Base-by-base conservation (phyloP, 768 basidiomycete species). In the Pleurotus ostreatus region DNA sequence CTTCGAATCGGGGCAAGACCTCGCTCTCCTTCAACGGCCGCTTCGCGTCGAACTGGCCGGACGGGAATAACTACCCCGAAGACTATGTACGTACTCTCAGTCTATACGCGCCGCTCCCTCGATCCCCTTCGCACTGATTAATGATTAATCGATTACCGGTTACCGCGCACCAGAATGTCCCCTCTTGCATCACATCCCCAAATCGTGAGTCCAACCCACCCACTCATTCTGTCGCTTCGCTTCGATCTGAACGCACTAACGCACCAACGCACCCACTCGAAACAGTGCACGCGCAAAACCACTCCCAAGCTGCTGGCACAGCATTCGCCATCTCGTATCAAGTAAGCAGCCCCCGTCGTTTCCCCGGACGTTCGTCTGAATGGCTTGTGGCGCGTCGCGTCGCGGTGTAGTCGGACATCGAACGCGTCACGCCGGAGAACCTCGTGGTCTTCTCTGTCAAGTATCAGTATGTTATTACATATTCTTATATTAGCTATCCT, bases 291-390 rank as follows among this genome's bases (percentile, higher is more conserved):
- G 71, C 80, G 2, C 78, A 80, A 58, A 80, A 81, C 59, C 66
- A 20, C 20, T 68, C 74, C 5, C 76, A 69, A 68, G 79, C 80
- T 44, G 78, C 81, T 46, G 81, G 81, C 1, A 79, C 80, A 37
- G 80, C 77, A 5, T 81, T 83, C 57, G 80, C 80, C 13, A 83
- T 83, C 55, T 74, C 80, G 15, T 83, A 83, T 60, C 62, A 73
- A 49, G 80, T 79, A 46, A 20, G 66, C 7, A 2, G 11, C 11
- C 30, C 9, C 30, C 30, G 9, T 30, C 30, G 7, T 30, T 30
- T 30, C 30, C 30, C 11, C 8, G 30, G 6, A 2, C 30, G 30
- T 30, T 11, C 1, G 8, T 30, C 30, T 30, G 2, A 30, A 11
- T 11, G 30, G 23, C 23, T 4, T 25, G 23, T 25, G 16, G n/a